Percentiles rank a stretch among this genome's conserved stretches.
phyloP scores from a whole-genome alignment of 768 basidiomycete species.

The Naganishia vishniacii region DNA sequence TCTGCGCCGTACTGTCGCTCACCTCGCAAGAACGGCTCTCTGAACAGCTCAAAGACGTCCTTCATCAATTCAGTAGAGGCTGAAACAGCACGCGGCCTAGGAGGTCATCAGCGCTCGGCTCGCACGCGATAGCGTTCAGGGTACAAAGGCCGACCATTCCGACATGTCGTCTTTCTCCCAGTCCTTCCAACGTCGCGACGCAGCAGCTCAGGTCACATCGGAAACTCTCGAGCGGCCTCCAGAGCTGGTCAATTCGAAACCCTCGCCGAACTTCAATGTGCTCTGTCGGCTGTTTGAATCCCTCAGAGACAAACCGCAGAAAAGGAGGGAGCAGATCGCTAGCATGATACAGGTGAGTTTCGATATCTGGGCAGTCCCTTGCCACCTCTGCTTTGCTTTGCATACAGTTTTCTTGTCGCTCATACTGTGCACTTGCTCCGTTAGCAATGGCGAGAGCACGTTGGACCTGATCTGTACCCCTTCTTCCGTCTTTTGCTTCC shows the following conservation, averaged over 20 bases:
- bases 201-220: slow-evolving; percentile 9
- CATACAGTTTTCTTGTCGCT: neutral
- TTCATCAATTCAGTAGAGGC: too few relatives aligned
- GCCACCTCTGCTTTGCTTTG: neutral
- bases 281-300: slow-evolving; percentile 64
- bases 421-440: slow-evolving; percentile 48
- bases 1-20: too few relatives aligned
- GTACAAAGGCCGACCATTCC: too few relatives aligned
- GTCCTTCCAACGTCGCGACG: neutral
- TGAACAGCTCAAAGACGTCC: too few relatives aligned
- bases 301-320: slow-evolving; percentile 67
- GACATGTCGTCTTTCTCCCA: slow-evolving; percentile 14
- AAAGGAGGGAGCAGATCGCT: slow-evolving; percentile 63
- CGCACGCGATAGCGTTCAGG: too few relatives aligned
- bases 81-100: too few relatives aligned
- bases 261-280: slow-evolving; percentile 32
- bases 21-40: too few relatives aligned
- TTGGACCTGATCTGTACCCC: slow-evolving; percentile 84
- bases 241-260: slow-evolving; percentile 31
- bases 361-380: slow-evolving; percentile 38
- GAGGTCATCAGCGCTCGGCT: too few relatives aligned
- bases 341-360: slow-evolving; percentile 64
- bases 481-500: slow-evolving; percentile 82
- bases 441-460: slow-evolving; percentile 70
- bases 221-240: slow-evolving; percentile 29